phyloP scores from a whole-genome alignment of 345 rosid genomes.

The Populus euphratica region DNA sequence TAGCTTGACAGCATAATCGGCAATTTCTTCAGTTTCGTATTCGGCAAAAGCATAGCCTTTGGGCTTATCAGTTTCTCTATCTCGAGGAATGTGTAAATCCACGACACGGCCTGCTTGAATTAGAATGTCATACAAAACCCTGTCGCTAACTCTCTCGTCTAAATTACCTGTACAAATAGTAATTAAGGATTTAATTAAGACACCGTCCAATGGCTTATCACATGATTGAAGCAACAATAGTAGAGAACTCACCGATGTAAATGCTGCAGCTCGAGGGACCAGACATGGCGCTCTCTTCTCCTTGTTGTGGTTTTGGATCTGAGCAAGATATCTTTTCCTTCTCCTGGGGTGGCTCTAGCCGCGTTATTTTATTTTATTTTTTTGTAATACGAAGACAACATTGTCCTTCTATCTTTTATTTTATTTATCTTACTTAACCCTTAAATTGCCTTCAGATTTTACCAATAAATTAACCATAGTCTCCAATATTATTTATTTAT shows the following conservation, averaged over 20 bases:
- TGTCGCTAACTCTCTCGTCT: constrained; percentile 83
- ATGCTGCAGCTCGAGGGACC: constrained; percentile 48
- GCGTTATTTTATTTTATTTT: too few species aligned
- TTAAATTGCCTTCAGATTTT: too few species aligned
- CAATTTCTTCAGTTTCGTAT: constrained; percentile 78
- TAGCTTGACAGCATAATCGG: constrained; percentile 87
- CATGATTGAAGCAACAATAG: background rate
- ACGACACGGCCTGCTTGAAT: constrained; percentile 87
- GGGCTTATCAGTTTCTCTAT: constrained; percentile 75
- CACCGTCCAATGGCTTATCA: background rate
- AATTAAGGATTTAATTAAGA: background rate
- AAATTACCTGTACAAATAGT: constrained; percentile 50
- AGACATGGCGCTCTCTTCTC: constrained; percentile 34
- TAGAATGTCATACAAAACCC: constrained; percentile 77
- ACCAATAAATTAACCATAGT: too few species aligned
- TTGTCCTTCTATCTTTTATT: too few species aligned
- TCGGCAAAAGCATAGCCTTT: constrained; percentile 90
- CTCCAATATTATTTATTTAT: too few species aligned
- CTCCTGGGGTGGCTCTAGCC: too few species aligned
- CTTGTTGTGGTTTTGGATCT: too few species aligned
- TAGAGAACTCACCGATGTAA: constrained; percentile 43
- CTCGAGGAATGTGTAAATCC: constrained; percentile 77
- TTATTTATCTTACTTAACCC: too few species aligned
- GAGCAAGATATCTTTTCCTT: too few species aligned
- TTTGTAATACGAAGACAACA: too few species aligned